Percentiles rank a stretch among this genome's conserved stretches.
These are phyloP conservation scores for Beauveria rudraprayagi DNA, from an alignment of 2,329 filamentous ascomycete genomes.

Conservation along the genomic window DNA sequence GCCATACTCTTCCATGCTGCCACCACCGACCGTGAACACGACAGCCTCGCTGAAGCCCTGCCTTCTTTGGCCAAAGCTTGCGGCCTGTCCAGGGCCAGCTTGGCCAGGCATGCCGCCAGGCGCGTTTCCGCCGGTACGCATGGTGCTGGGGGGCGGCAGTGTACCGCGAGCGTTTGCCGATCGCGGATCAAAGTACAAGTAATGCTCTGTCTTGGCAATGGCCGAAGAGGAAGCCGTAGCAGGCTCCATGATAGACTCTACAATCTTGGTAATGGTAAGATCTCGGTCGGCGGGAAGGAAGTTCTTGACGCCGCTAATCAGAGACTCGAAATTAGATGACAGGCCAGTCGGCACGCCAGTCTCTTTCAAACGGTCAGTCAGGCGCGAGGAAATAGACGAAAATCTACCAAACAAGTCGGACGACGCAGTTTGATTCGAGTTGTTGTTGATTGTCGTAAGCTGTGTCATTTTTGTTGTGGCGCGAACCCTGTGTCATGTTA, in stretches of 20 bases:
- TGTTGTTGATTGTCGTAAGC: slow-evolving; percentile 81
- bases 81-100: slow-evolving; percentile 55
- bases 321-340: slow-evolving; percentile 78
- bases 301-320: slow-evolving; percentile 95
- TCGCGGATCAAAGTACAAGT: slow-evolving; percentile 93
- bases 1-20: slow-evolving; percentile 97
- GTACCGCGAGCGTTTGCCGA: slow-evolving; percentile 88
- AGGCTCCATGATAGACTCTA: slow-evolving; percentile 96
- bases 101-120: slow-evolving; percentile 44
- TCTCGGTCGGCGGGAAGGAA: slow-evolving; percentile 95
- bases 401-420: slow-evolving; percentile 88
- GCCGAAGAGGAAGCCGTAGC: slow-evolving; percentile 81
- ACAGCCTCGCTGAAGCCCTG: slow-evolving; percentile 87
- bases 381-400: slow-evolving; percentile 79
- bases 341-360: slow-evolving; percentile 64
- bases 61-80: slow-evolving; percentile 82
- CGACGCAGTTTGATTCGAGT: slow-evolving; percentile 54
- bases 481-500: slow-evolving; percentile 54
- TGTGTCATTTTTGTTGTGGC: slow-evolving; percentile 98
- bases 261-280: slow-evolving; percentile 93
- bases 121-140: slow-evolving; percentile 36
- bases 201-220: slow-evolving; percentile 92
- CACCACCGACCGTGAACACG: slow-evolving; percentile 91
- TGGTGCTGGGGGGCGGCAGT: slow-evolving; percentile 69
- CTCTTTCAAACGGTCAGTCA: slow-evolving; percentile 91